Evolutionary conservation across 768 basidiomycete species (phyloP), one percentile per base, ranked within the genome.

Genomic region (Leccinum uliginosum): DNA sequence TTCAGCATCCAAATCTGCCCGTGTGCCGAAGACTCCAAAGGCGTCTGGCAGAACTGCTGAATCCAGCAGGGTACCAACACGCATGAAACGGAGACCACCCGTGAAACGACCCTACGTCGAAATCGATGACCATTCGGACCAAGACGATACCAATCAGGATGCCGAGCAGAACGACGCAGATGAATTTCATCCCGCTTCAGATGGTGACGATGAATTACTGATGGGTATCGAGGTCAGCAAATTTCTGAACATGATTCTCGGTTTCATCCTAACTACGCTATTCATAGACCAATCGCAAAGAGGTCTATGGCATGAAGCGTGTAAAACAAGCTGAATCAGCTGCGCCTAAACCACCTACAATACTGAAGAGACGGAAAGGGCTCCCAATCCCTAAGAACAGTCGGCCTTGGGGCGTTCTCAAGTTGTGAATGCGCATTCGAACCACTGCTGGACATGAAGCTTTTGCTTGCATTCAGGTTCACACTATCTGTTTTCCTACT

Each of bases 131-230:
- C 51, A 60, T 50, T 64, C 64, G 21, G 54, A 54, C 46, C 61
- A n/a, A 26, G 61, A 74, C 12, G 64, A 50, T n/a, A 35, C 40
- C 23, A 27, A 40, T 30, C 50, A 59, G 21, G 51, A 54, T 24
- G 50, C 55, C 43, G 54, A 51, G 59, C 62, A 50, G 59, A 54
- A 53, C 11, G 60, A 58, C 23, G 34, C 50, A 24, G 59, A 50
- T 4, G 61, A 62, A 52, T 51, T 53, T 15, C 65, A 57, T 21
- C 59, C 62, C 50, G 58, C 59, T 34, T 70, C 72, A 35, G 72
- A 81, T 15, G 84, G 78, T 11, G 82, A 83, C 4, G 85, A 87
- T 59, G 83, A 85, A 62, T 65, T 87, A 29, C 76, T 81, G 75
- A 80, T 87, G 70, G 82, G 80, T 26, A 72, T 76, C n/a, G 80